These are phyloP conservation scores for Delonix regia DNA, from an alignment of 306 rosid genomes.

Conservation along the genomic window DNA sequence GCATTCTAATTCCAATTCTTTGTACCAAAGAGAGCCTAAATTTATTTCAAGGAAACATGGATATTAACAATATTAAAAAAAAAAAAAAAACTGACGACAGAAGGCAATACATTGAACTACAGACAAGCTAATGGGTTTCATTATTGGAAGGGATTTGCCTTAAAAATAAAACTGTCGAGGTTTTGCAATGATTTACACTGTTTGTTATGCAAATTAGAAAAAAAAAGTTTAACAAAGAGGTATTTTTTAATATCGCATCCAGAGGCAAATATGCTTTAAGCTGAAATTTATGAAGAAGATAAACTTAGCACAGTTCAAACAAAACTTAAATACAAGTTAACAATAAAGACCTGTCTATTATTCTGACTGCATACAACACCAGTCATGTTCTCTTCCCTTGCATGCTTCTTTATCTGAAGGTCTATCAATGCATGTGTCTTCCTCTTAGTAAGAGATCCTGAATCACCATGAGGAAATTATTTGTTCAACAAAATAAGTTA, in stretches of 20 bases:
- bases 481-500: conserved; percentile 25
- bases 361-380: conserved; percentile 34
- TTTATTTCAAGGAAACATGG: no score
- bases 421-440: conserved; percentile 49
- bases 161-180: background rate
- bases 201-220: background rate
- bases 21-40: no score
- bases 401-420: conserved; percentile 44
- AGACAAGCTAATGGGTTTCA: conserved; percentile 6
- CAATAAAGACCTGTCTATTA: conserved; percentile 52
- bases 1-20: no score
- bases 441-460: conserved; percentile 64
- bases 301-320: background rate
- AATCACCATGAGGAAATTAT: conserved; percentile 29
- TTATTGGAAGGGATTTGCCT: background rate
- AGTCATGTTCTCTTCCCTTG: conserved; percentile 35
- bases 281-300: conserved; percentile 14
- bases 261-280: background rate
- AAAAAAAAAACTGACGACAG: no score
- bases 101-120: background rate
- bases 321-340: conserved; percentile 29
- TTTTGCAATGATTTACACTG: background rate
- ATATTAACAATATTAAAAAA: no score
- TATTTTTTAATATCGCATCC: no score
- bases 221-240: background rate